Conservation (phyloP, 106 monocot species). For the Vanilla planifolia region DNA sequence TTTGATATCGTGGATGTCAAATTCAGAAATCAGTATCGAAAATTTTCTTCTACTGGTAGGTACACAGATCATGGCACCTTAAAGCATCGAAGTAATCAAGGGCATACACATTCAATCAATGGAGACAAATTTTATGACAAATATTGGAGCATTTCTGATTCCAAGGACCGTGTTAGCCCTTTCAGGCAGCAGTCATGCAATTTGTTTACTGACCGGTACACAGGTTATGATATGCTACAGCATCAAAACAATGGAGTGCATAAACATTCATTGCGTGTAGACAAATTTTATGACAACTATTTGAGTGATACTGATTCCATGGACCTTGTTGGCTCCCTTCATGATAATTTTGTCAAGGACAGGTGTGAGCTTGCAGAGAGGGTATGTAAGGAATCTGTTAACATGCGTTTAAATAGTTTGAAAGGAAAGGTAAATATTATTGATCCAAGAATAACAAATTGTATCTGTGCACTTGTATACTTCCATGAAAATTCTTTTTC, state of each 20-base stretch:
- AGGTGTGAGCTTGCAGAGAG: constrained; percentile 17
- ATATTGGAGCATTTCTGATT: not conserved
- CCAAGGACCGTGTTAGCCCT: constrained; percentile 6
- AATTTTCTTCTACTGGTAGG: constrained; percentile 2
- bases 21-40: constrained; percentile 12
- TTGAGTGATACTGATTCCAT: constrained; percentile 1
- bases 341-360: constrained; percentile 15
- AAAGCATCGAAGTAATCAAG: constrained; percentile 14
- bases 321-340: constrained; percentile 9
- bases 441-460: constrained; percentile 21
- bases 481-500: not conserved
- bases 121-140: constrained; percentile 7
- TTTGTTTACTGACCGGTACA: constrained; percentile 4
- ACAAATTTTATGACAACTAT: constrained; percentile 6
- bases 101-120: not conserved
- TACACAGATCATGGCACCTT: constrained; percentile 1
- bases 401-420: constrained; percentile 29
- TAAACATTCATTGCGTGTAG: not conserved
- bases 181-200: too few species aligned
- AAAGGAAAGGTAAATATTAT: constrained; percentile 52
- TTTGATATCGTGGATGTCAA: constrained; percentile 7
- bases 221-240: constrained; percentile 4
- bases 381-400: constrained; percentile 19
- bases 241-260: constrained; percentile 12
- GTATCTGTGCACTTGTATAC: constrained; percentile 21